Base-by-base conservation (phyloP, 306 rosid genomes). In the Lotus japonicus region DNA sequence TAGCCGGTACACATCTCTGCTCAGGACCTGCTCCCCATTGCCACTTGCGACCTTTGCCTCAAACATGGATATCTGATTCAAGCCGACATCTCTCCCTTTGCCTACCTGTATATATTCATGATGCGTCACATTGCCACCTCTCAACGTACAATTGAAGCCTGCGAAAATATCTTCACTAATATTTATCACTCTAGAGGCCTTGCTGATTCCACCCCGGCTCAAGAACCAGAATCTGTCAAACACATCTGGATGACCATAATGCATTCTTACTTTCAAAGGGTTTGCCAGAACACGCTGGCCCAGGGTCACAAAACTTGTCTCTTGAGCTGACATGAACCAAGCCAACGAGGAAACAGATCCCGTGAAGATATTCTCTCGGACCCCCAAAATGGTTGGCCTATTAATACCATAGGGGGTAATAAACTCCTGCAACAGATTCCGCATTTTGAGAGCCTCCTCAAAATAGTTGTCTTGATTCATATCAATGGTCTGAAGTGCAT, bases 271-370 rank as follows among this genome's bases (percentile, higher is more conserved):
- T 82, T 92, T 92, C 73, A 92, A 83, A 49, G 98, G 98, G 76
- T 87, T 92, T 74, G 98, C 96, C 61, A 92, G 68, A 76, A 92
- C 95, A 35, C 98, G 92, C 84, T 92, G 98, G 49, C 92, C 96
- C 77, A 92, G 75, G 23, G 98, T 92, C 82, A 92, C 98, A 68
- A 89, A 92, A 84, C 81, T 86, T 58, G 90, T 84, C 78, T 92
- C 98, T 76, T 92, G 98, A 5, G 96, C 91, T 26, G 98, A 92
- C 96, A 92, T 92, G 85, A 92, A 92, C 96, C 95, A 84, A 72
- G 98, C 98, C 73, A 92, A 92, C 21, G 98, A 92, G 18, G 98
- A 92, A 55, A 92, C 98, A 7, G 98, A 92, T 23, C 98, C 98
- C 9, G 98, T 92, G 86, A 92, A 86, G 78, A 92, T 69, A 77